phyloP scores from a whole-genome alignment of 1,139 yeast genomes.

The Taphrina wiesneri region DNA sequence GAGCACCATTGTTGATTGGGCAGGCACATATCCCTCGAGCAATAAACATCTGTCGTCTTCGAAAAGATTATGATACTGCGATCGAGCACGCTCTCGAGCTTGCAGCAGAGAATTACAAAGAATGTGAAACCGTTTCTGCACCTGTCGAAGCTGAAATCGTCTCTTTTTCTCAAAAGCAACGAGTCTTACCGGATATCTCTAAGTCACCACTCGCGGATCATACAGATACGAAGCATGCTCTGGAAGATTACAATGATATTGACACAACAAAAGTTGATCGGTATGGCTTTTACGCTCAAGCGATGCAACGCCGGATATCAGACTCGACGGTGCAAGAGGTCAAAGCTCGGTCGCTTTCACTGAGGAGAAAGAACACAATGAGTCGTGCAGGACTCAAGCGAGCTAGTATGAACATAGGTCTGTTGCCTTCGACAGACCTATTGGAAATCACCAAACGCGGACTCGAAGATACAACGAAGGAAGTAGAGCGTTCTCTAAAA shows the following conservation, averaged over 20 bases:
- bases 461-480: neutral
- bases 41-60: neutral
- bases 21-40: neutral
- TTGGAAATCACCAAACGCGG: neutral
- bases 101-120: neutral
- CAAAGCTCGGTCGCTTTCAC: neutral
- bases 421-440: neutral
- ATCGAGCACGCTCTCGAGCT: neutral
- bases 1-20: neutral
- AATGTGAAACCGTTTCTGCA: neutral
- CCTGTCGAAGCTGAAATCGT: neutral
- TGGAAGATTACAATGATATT: constrained; percentile 26
- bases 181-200: neutral
- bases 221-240: neutral
- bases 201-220: neutral
- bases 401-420: constrained; percentile 8
- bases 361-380: neutral
- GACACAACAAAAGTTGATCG: constrained; percentile 19
- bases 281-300: constrained; percentile 21
- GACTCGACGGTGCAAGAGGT: constrained; percentile 1
- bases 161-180: neutral
- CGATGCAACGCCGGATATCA: constrained; percentile 11
- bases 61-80: neutral
- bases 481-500: constrained; percentile 18
- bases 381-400: constrained; percentile 5